Base-by-base conservation (phyloP, 2,329 filamentous ascomycete genomes). In the Westerdykella ornata region DNA sequence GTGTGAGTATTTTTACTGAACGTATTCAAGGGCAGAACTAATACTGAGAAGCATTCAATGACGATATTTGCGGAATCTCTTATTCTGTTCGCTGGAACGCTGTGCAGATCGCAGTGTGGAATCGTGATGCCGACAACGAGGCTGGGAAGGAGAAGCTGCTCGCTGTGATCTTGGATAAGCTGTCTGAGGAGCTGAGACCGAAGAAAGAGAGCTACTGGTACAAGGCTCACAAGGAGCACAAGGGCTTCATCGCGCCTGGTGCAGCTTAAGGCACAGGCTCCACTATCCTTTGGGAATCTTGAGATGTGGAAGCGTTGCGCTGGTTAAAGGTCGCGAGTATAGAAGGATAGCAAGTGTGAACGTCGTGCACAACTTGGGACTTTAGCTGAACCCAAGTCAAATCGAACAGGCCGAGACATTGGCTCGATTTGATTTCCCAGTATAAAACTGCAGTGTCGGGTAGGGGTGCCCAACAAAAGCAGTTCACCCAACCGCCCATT, bases 41-140 rank as follows among this genome's bases (percentile, higher is more conserved):
- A 31, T 7, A n/a, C 11, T 29, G 9, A 15, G 13, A 31, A 66
- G 63, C 60, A 1, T 73, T 74, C 57, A 88, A 86, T 63, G 88
- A 94, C 62, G 84, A 80, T 53, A 76, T 97, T 54, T 92, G 89
- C 63, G 90, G 90, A 38, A 82, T 96, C 35, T 87, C 85, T 32
- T 81, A 92, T 50, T 88, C 85, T 1, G 85, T 90, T 43, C 83
- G 89, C 56, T 94, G 92, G 75, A 94, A 89, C 69, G 84, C 82
- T 20, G 82, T 90, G 63, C 79, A 95, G 49, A 84, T 96, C 62
- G 85, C 85, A 54, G 79, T 97, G 59, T 97, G 90, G 90, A 92
- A 95, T 70, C 86, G 92, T 48, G 85, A 94, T 59, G 82, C 82
- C 16, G 82, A 80, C 45, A 88, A 92, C 67, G 75, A 86, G 59